A percentile compares a stretch with the other conserved stretches of the same genome.
Conservation (phyloP, 2,329 filamentous ascomycete genomes). For the Fusarium sp. region DNA sequence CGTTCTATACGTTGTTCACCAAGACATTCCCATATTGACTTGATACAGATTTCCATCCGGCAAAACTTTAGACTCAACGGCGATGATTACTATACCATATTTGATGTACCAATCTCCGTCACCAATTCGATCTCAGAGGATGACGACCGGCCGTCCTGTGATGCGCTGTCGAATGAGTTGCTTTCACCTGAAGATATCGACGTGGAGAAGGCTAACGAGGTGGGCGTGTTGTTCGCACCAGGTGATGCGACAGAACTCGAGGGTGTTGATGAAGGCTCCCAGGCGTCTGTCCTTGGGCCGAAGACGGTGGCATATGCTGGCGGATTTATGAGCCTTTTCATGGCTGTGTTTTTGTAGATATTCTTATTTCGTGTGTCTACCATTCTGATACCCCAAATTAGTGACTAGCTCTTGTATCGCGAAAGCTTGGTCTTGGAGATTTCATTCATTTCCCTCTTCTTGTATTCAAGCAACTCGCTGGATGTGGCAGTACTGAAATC, state of each 20-base stretch:
- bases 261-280: conserved; percentile 20
- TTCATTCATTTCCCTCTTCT: not conserved
- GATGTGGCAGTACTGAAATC: not conserved
- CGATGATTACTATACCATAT: conserved; percentile 76
- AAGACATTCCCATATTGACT: conserved; percentile 8
- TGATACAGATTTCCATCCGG: conserved; percentile 74
- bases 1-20: conserved; percentile 10
- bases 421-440: not conserved
- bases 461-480: not conserved
- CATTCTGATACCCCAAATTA: not conserved
- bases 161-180: conserved; percentile 66
- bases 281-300: conserved; percentile 7
- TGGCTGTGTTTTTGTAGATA: conserved; percentile 6
- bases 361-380: not conserved
- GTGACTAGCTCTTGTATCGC: not conserved
- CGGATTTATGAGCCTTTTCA: conserved; percentile 12
- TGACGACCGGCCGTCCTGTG: conserved; percentile 63
- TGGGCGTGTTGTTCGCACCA: conserved; percentile 67
- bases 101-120: conserved; percentile 77
- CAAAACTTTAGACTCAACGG: conserved; percentile 78
- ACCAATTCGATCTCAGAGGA: conserved; percentile 72
- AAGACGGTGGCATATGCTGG: conserved; percentile 14
- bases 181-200: conserved; percentile 63
- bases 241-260: conserved; percentile 65
- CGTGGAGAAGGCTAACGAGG: conserved; percentile 57